Evolutionary conservation across 306 rosid genomes (phyloP), one percentile per base, ranked within the genome.

Genomic region (Argentina anserina): DNA sequence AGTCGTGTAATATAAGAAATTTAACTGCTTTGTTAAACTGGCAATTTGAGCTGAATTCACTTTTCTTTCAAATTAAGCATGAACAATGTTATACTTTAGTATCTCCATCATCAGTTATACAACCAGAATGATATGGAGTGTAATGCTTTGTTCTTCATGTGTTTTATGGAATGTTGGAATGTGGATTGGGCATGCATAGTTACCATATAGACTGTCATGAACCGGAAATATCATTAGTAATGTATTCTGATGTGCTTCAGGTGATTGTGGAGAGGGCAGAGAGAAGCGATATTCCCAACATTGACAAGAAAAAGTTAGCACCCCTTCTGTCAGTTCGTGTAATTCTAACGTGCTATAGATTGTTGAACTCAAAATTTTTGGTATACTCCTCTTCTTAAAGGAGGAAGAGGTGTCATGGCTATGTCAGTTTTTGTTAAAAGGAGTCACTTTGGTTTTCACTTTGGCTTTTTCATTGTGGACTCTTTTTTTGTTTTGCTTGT

Each of bases 241-340:
- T 37, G 39, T 47, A 69, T 25, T 65, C 69, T 49, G 67, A 50
- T 71, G 37, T 71, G 65, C n/a, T 75, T 39, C 10, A 84, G 85
- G 85, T 82, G 33, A 78, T 82, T 65, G 82, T 78, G 71, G 85
- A 82, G 77, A 82, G 74, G 72, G 77, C 75, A 15, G 80, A 77
- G 73, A 82, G 84, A 85, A 82, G 86, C 29, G 86, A 85, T 46
- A 82, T 85, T 82, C 86, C 89, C 55, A 74, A 74, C 63, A 82
- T 85, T 58, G 86, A 85, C 66, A 80, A 82, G 77, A 85, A 85
- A 77, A 85, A 85, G 89, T 82, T 80, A 70, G 79, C 42, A 28
- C 34, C 50, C 39, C 7, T 59, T 68, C 49, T 52, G 12, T 18
- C 23, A 33, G 20, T 3, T 21, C 21, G 41, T n/a, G 17, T 28